Evolutionary conservation across 768 basidiomycete genomes (phyloP).

Genomic region (Psilocybe sp.): DNA sequence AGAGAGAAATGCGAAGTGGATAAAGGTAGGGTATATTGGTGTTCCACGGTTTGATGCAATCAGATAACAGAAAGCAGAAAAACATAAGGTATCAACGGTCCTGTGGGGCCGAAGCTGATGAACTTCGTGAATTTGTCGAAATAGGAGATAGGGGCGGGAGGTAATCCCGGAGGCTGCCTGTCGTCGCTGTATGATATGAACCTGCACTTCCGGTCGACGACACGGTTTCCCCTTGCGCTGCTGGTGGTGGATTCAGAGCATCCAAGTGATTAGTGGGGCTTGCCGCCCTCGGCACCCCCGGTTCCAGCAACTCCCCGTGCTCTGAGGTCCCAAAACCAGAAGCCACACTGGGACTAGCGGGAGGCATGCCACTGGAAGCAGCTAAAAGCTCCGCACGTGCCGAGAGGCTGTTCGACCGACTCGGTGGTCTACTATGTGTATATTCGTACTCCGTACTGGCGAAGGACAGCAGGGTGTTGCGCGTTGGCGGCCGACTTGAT

Average conservation of each 20-base stretch:
- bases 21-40: too few species aligned
- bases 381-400: slow-evolving; percentile 28
- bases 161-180: slow-evolving; percentile 11
- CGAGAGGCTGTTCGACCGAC: slow-evolving; percentile 32
- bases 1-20: too few species aligned
- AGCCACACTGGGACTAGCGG: neutral
- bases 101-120: too few species aligned
- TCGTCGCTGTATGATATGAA: slow-evolving; percentile 23
- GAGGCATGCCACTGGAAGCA: neutral
- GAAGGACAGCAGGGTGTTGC: slow-evolving; percentile 32
- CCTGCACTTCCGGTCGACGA: slow-evolving; percentile 15
- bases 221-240: slow-evolving; percentile 7
- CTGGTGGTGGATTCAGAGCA: neutral
- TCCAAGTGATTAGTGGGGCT: slow-evolving; percentile 16
- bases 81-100: too few species aligned
- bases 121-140: too few species aligned
- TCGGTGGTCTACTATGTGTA: slow-evolving; percentile 30
- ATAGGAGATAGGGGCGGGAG: neutral
- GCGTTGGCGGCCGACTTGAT: slow-evolving; percentile 37
- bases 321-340: slow-evolving; percentile 21
- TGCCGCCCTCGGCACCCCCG: slow-evolving; percentile 7
- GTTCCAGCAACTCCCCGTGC: slow-evolving; percentile 30
- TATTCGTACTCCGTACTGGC: slow-evolving; percentile 23
- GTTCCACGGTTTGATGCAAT: too few species aligned
- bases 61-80: too few species aligned